A percentile compares a stretch with the other conserved stretches of the same genome.
Conservation (phyloP, 257 asterid genomes). For the Fraxinus pennsylvanica region DNA sequence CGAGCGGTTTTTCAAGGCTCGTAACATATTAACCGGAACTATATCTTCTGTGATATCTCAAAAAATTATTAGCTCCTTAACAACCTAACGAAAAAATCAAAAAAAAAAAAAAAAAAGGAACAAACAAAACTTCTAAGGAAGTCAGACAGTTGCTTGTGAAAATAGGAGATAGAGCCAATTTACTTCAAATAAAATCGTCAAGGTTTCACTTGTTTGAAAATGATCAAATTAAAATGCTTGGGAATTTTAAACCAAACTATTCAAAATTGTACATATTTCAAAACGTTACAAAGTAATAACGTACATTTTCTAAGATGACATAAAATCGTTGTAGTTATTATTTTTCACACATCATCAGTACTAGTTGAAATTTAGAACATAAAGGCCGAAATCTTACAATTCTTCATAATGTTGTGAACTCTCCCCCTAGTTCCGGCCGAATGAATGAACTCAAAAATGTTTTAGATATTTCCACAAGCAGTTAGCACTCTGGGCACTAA, state of each 20-base stretch:
- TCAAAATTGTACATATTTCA: background rate
- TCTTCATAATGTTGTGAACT: background rate
- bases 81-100: background rate
- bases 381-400: background rate
- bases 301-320: background rate
- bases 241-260: background rate
- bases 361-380: conserved; percentile 8
- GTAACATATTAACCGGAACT: background rate
- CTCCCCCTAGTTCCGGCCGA: conserved; percentile 8
- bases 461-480: too few species aligned
- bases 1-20: background rate
- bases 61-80: background rate
- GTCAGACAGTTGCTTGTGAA: background rate
- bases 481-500: background rate
- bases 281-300: background rate
- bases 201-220: background rate
- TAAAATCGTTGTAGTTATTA: background rate
- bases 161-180: background rate
- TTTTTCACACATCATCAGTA: background rate
- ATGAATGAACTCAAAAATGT: background rate
- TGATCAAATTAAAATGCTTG: background rate
- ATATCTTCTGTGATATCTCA: background rate
- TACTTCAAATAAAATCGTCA: background rate
- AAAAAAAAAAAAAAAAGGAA: too few species aligned
- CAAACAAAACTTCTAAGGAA: background rate